Percentiles rank a stretch among this genome's conserved stretches.
phyloP scores from a whole-genome alignment of 352 stramenopile species.

The Phytophthora litchii region DNA sequence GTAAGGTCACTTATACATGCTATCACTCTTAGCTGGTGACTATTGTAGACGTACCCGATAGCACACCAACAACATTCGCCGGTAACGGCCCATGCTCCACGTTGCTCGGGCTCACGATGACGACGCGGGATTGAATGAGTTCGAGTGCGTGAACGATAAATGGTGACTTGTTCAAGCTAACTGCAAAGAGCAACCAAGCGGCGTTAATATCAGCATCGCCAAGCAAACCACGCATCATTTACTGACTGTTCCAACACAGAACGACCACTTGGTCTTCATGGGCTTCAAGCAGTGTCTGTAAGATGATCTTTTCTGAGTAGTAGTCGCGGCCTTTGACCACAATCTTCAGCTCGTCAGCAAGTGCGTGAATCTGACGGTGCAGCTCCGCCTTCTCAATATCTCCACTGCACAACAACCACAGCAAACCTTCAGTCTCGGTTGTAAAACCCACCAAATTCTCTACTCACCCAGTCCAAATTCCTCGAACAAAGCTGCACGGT shows the following conservation, averaged over 20 bases:
- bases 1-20: too few relatives aligned
- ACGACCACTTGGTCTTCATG: constrained; percentile 37
- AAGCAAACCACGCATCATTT: neutral
- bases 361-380: constrained; percentile 10
- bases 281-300: constrained; percentile 24
- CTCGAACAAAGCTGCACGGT: constrained; percentile 40
- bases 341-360: constrained; percentile 23
- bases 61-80: constrained; percentile 34
- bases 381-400: constrained; percentile 20
- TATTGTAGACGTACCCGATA: constrained; percentile 27
- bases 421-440: neutral
- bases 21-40: neutral
- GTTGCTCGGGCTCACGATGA: constrained; percentile 34
- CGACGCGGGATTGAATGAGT: constrained; percentile 27
- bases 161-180: constrained; percentile 32
- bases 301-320: constrained; percentile 22
- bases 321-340: constrained; percentile 16
- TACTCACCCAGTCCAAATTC: constrained; percentile 32
- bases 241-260: constrained; percentile 43
- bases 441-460: neutral
- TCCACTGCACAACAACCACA: constrained; percentile 11
- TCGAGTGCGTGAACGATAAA: constrained; percentile 32
- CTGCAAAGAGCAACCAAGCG: constrained; percentile 10
- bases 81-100: constrained; percentile 39
- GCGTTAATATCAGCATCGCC: neutral